Conservation (phyloP, 2,329 filamentous ascomycete species). For the Exophiala spinifera region DNA sequence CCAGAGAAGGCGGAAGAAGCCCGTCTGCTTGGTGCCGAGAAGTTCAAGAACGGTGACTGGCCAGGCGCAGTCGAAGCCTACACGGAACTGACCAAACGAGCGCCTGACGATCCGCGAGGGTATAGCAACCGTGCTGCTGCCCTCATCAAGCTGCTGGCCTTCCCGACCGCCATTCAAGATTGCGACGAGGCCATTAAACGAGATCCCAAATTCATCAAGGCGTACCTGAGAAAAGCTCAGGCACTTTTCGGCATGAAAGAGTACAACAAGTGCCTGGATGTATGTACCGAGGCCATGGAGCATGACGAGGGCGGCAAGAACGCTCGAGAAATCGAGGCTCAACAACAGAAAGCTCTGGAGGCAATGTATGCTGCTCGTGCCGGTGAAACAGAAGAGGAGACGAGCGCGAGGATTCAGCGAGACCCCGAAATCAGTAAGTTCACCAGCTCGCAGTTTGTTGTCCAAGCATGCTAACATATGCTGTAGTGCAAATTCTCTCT, state of each 20-base stretch:
- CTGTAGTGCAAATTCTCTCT: conserved; percentile 55
- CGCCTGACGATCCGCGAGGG: conserved; percentile 85
- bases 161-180: conserved; percentile 89
- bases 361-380: conserved; percentile 88
- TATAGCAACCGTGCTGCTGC: conserved; percentile 97
- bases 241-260: conserved; percentile 97
- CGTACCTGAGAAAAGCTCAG: conserved; percentile 95
- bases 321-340: conserved; percentile 84
- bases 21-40: conserved; percentile 88
- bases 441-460: background rate
- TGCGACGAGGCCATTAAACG: conserved; percentile 88
- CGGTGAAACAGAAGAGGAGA: conserved; percentile 95
- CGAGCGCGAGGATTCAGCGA: conserved; percentile 80
- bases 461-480: background rate
- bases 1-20: conserved; percentile 92
- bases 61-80: conserved; percentile 92
- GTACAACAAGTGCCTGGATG: conserved; percentile 91
- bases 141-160: conserved; percentile 93
- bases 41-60: conserved; percentile 97
- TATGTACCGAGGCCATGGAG: conserved; percentile 73
- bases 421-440: conserved; percentile 78
- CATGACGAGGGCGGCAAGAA: conserved; percentile 80
- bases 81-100: conserved; percentile 93
- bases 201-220: conserved; percentile 88
- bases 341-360: conserved; percentile 86